phyloP scores from a whole-genome alignment of 805 yeast genomes.

The Lipomyces chichibuensis region DNA sequence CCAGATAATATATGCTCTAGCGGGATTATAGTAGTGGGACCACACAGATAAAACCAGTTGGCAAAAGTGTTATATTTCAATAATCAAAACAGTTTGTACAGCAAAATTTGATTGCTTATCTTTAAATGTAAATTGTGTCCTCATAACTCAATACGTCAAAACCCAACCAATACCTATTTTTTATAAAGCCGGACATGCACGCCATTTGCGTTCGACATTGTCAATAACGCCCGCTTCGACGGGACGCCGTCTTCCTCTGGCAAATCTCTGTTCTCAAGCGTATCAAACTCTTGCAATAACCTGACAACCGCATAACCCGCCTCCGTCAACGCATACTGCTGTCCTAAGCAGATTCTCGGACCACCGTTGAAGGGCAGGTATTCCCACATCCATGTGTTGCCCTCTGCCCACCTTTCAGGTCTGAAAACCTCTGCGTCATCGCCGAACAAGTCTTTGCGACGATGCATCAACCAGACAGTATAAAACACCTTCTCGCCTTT shows the following conservation, averaged over 20 bases:
- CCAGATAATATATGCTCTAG: too few relatives aligned
- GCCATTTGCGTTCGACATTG: constrained; percentile 21
- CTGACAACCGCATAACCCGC: constrained; percentile 52
- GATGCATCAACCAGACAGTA: constrained; percentile 51
- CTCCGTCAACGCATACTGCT: constrained; percentile 60
- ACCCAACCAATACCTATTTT: constrained; percentile 44
- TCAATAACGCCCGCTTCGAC: constrained; percentile 14
- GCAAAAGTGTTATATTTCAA: not conserved
- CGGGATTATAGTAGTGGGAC: too few relatives aligned
- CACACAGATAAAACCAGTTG: too few relatives aligned
- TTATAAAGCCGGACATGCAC: constrained; percentile 16
- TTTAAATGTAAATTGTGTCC: too few relatives aligned
- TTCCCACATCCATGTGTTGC: constrained; percentile 50
- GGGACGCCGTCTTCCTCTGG: constrained; percentile 17
- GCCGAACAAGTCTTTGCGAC: constrained; percentile 49
- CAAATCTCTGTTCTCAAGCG: constrained; percentile 28
- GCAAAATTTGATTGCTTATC: too few relatives aligned
- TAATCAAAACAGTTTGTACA: not conserved
- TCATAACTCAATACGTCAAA: not conserved
- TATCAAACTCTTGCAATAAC: constrained; percentile 44
- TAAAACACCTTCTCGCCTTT: constrained; percentile 52
- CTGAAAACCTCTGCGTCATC: constrained; percentile 49
- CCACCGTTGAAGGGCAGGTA: constrained; percentile 61
- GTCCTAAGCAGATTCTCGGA: constrained; percentile 59
- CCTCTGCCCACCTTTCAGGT: constrained; percentile 55